phyloP scores from a whole-genome alignment of 176 grass and related monocot genomes.

The Zoysia japonica region DNA sequence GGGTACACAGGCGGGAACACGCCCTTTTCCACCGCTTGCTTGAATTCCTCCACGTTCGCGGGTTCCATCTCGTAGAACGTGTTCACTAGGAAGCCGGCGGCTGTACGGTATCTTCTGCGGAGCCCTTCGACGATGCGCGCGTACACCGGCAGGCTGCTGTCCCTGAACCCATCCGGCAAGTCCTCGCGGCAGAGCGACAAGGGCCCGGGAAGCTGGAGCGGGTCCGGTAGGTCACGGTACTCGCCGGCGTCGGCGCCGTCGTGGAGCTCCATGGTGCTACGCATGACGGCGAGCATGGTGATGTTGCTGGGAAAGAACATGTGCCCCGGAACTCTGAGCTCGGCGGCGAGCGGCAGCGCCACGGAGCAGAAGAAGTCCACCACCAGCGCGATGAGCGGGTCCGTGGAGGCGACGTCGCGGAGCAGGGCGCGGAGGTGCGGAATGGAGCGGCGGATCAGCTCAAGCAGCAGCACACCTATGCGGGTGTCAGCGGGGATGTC shows the following conservation, averaged over 20 bases:
- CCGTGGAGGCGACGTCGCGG: neutral
- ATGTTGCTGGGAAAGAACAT: slow-evolving; percentile 45
- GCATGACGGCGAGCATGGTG: slow-evolving; percentile 18
- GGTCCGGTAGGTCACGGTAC: slow-evolving; percentile 35
- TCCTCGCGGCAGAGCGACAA: slow-evolving; percentile 21
- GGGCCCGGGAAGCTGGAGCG: slow-evolving; percentile 40
- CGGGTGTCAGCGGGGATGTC: slow-evolving; percentile 32
- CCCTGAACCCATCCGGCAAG: neutral
- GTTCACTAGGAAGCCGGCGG: slow-evolving; percentile 40
- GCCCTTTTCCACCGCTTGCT: slow-evolving; percentile 22
- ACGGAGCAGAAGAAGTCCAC: slow-evolving; percentile 40
- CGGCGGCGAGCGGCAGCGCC: slow-evolving; percentile 32
- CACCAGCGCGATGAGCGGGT: slow-evolving; percentile 38
- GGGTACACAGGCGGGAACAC: neutral
- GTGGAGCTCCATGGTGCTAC: slow-evolving; percentile 17
- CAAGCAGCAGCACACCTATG: neutral
- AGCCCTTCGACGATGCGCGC: neutral
- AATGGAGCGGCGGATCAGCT: slow-evolving; percentile 16
- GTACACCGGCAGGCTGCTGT: slow-evolving; percentile 2
- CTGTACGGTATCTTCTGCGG: slow-evolving; percentile 11
- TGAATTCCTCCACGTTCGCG: slow-evolving; percentile 9
- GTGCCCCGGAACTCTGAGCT: slow-evolving; percentile 48
- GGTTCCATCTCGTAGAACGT: neutral
- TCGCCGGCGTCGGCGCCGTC: slow-evolving; percentile 26
- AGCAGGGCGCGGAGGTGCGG: neutral